Percentiles rank a stretch among this genome's conserved stretches.
These are phyloP conservation scores for barrel medic (Medicago truncatula) DNA, from an alignment of 306 rosid genomes.

Conservation along the genomic window DNA sequence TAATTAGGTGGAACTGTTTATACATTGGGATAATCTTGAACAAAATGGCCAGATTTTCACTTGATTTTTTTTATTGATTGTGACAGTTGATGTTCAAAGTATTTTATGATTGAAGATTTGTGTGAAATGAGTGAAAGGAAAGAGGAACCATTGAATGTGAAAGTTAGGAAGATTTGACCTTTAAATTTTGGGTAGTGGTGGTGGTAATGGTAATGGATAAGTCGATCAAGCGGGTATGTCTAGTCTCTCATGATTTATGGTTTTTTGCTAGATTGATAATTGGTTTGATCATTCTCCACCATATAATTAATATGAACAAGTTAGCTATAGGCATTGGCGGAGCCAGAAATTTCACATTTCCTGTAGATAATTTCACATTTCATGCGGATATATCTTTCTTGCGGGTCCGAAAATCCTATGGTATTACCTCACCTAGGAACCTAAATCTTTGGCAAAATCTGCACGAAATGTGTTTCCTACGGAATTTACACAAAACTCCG, in stretches of 20 bases:
- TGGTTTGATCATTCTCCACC: background rate
- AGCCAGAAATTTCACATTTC: too few relatives aligned
- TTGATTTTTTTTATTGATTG: background rate
- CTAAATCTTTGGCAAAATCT: too few relatives aligned
- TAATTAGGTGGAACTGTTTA: background rate
- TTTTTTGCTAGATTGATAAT: background rate
- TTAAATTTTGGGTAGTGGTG: slow-evolving; percentile 34
- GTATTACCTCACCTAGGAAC: too few relatives aligned
- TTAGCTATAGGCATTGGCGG: background rate
- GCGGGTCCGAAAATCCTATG: too few relatives aligned
- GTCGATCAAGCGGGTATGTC: background rate
- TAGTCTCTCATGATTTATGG: background rate
- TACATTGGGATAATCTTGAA: slow-evolving; percentile 24
- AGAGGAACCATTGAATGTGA: slow-evolving; percentile 43
- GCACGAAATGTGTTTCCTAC: too few relatives aligned
- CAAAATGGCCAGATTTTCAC: background rate
- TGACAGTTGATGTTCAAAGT: slow-evolving; percentile 18
- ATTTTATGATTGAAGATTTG: slow-evolving; percentile 26
- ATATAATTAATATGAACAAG: slow-evolving; percentile 12
- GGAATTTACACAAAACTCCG: too few relatives aligned
- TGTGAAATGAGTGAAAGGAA: slow-evolving; percentile 5
- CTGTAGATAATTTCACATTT: too few relatives aligned
- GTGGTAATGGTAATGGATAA: slow-evolving; percentile 1
- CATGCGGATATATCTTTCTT: too few relatives aligned
- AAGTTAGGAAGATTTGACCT: slow-evolving; percentile 32